These are phyloP conservation scores for Populus simonii DNA, from an alignment of 345 rosid species.

Conservation along the genomic window DNA sequence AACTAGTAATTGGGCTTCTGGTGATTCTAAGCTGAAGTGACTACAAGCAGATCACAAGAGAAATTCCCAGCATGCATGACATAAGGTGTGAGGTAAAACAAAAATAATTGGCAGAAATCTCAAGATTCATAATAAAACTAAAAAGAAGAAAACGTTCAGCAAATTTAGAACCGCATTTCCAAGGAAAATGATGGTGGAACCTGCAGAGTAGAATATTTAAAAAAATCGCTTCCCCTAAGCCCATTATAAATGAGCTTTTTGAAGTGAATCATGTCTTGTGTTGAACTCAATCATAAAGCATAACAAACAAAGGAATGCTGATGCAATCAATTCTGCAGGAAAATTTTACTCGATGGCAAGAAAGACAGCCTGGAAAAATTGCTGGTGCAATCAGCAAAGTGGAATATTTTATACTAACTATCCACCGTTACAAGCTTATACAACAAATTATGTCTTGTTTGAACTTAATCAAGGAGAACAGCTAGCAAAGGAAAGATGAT, in stretches of 20 bases:
- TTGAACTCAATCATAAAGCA: not conserved
- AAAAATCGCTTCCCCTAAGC: not conserved
- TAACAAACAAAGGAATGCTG: not conserved
- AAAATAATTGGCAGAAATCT: slow-evolving; percentile 5
- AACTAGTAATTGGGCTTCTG: slow-evolving; percentile 8
- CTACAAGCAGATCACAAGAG: slow-evolving; percentile 13
- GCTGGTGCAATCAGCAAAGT: not conserved
- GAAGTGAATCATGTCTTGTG: not conserved
- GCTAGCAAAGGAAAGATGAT: not conserved
- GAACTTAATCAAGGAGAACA: not conserved
- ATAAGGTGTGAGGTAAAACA: slow-evolving; percentile 14
- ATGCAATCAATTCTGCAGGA: slow-evolving; percentile 9
- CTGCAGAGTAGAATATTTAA: slow-evolving; percentile 8
- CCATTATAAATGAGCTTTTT: not conserved
- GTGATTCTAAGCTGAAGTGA: slow-evolving; percentile 15
- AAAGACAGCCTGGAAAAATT: not conserved
- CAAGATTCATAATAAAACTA: not conserved
- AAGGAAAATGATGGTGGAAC: slow-evolving; percentile 27
- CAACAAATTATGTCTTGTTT: not conserved
- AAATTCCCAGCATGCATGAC: slow-evolving; percentile 8
- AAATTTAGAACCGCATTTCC: slow-evolving; percentile 3
- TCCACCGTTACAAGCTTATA: not conserved
- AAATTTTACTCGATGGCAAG: no score
- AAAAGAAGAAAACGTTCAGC: not conserved
- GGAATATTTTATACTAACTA: not conserved